Base-by-base conservation (phyloP, 441 rosid genomes). In the Brassica balearica region DNA sequence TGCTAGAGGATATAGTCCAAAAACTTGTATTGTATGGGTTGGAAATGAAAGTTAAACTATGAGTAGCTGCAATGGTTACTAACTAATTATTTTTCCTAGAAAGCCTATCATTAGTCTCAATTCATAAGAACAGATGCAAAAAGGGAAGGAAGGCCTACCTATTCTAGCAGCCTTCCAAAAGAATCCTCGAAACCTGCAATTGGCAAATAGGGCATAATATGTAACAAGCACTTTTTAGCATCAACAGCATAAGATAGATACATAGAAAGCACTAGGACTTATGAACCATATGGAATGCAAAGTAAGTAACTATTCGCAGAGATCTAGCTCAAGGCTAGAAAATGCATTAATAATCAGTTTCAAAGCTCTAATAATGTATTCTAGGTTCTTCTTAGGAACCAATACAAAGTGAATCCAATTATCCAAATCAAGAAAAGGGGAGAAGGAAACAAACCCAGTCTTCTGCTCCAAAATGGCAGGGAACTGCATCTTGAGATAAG, bases 81-180 rank as follows among this genome's bases (percentile, higher is more conserved):
- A 65, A 7, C 14, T 2, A 65, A 1, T 10, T 80, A 36, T 70
- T 56, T 8, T 29, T 38, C 25, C 60, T 65, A 60, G 1, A 76
- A 46, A 22, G 20, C 53, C 41, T 65, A 65, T 29, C 36, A 17
- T 1, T 71, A 22, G 38, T 20, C 23, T 15, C 22, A 53, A 14
- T 75, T 36, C 38, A 22, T 22, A 9, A 17, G 11, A 58, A 56
- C 10, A 15, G 1, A 43, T 41, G 67, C 70, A 55, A 41, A 32
- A n/a, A 59, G 5, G 19, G 34, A 51, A 14, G 19, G 46, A 11
- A 20, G 68, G 63, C 80, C 7, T 80, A 93, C 98, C 99, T 88
- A 93, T 92, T 86, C 99, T 90, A 75, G 96, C 96, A 59, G 99
- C 98, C 83, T 95, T 95, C 98, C 99, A 93, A 75, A 95, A 91